phyloP scores from a whole-genome alignment of 139 green algal species.

The Zygnema circumcarinatum region DNA sequence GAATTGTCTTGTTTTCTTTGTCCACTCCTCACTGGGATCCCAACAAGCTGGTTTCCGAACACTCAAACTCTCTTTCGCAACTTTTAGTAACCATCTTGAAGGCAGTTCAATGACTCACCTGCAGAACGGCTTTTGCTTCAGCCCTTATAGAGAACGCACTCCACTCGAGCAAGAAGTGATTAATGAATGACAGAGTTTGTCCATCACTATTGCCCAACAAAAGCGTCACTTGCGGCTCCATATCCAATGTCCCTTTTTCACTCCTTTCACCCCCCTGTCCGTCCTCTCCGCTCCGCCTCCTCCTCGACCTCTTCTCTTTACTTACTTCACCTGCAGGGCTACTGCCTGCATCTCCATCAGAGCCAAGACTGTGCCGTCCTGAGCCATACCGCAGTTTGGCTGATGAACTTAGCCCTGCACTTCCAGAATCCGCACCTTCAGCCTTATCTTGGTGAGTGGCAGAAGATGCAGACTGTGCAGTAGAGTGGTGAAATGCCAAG shows the following conservation, averaged over 20 bases:
- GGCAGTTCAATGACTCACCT: no score
- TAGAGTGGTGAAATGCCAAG: neutral
- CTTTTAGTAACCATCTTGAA: no score
- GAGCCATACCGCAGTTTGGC: neutral
- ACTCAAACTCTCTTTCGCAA: no score
- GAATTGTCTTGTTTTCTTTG: no score
- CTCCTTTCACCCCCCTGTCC: slow-evolving; percentile 20
- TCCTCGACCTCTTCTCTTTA: slow-evolving; percentile 45
- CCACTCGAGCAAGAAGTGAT: slow-evolving; percentile 41
- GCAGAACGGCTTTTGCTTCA: slow-evolving; percentile 31
- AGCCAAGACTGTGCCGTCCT: neutral
- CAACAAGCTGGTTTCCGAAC: no score
- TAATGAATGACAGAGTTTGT: slow-evolving; percentile 33
- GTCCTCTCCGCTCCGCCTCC: slow-evolving; percentile 37
- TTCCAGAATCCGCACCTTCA: neutral
- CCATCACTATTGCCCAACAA: neutral
- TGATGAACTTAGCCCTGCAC: neutral
- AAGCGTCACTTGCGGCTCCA: neutral
- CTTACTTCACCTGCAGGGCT: neutral
- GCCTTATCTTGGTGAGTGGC: neutral
- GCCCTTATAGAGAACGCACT: slow-evolving; percentile 34
- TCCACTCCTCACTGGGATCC: no score
- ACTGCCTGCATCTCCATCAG: slow-evolving; percentile 22
- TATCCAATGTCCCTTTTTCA: slow-evolving; percentile 20
- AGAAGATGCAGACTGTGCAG: neutral